These are phyloP conservation scores for Hanseniaspora sp. DNA, from an alignment of 1,139 yeast species.

Conservation along the genomic window DNA sequence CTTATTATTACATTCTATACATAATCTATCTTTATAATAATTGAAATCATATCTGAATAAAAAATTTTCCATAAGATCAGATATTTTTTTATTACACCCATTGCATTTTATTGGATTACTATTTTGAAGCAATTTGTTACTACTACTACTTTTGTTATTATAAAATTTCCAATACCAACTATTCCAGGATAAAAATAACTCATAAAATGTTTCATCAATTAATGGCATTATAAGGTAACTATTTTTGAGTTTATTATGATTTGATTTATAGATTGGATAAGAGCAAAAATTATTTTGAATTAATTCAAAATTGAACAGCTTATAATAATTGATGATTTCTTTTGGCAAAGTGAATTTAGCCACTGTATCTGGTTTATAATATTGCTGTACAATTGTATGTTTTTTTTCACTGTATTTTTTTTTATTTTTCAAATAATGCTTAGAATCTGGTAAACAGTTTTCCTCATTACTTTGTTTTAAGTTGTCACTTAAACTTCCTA, in stretches of 20 bases:
- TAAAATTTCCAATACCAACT: constrained; percentile 5
- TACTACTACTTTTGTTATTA: not conserved
- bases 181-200: not conserved
- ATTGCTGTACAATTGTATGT: not conserved
- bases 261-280: constrained; percentile 1
- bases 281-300: not conserved
- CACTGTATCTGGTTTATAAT: not conserved
- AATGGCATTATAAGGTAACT: not conserved
- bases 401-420: not conserved
- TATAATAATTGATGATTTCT: not conserved
- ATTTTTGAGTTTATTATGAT: not conserved
- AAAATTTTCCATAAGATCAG: not conserved
- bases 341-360: not conserved
- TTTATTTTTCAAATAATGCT: not conserved
- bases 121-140: no score
- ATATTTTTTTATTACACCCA: not conserved
- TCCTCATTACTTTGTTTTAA: not conserved
- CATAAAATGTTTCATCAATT: not conserved
- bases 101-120: not conserved
- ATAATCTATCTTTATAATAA: not conserved
- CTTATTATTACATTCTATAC: not conserved
- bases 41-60: constrained; percentile 1
- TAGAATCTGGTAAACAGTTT: not conserved
- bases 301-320: not conserved
- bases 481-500: constrained; percentile 1